Conservation (phyloP, 169 alveolate genomes). For the Plasmodium reichenowi region DNA sequence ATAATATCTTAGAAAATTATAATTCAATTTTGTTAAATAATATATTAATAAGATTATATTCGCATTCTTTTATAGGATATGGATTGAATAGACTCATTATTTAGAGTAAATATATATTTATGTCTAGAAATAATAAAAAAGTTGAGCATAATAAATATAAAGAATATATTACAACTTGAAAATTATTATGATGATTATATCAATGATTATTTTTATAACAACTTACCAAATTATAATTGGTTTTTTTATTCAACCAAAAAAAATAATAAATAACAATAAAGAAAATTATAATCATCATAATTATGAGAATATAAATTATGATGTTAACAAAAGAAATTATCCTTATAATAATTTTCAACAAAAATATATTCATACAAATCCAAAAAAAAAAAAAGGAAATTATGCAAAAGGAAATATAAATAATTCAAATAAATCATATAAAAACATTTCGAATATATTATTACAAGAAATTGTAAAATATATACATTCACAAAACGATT, state of each 20-base stretch:
- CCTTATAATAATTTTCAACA: not conserved
- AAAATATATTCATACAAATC: too few species aligned
- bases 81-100: conserved; percentile 1
- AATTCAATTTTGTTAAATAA: not conserved
- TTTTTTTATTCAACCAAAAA: not conserved
- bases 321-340: not conserved
- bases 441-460: not conserved
- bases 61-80: conserved; percentile 4
- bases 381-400: not conserved
- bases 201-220: not conserved
- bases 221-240: not conserved
- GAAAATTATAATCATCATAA: not conserved
- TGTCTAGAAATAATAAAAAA: not conserved
- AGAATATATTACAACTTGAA: not conserved
- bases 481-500: not conserved
- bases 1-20: not conserved
- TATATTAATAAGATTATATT: not conserved
- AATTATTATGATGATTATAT: not conserved
- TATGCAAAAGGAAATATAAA: not conserved
- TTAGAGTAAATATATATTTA: conserved; percentile 2
- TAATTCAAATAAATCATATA: not conserved
- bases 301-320: not conserved
- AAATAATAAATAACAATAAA: not conserved
- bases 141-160: not conserved
- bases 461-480: not conserved